Evolutionary conservation across 805 yeast species (phyloP), one percentile per base, ranked within the genome.

Genomic region (Saturnispora gosingensis): DNA sequence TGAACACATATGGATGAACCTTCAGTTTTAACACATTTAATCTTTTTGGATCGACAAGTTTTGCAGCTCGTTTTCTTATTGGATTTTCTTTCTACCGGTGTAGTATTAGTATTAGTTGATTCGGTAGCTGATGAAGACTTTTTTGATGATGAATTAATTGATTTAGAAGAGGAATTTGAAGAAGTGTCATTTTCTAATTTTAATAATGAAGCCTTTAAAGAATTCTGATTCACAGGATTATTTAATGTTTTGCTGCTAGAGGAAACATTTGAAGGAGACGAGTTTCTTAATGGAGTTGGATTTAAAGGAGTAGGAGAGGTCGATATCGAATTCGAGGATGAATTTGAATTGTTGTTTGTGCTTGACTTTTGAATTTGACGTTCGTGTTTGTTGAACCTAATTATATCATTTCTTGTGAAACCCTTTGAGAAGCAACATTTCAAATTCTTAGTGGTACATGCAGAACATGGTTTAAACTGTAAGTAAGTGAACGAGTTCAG

Each of bases 401-500:
- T 63, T 13, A 79, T 77, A 59, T 81, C 86, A 56, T 78, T 80
- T 61, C 82, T 78, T 7, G 85, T 81, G 60, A 78, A 78, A 3
- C 88, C 88, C 61, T 78, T 81, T 35, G 83, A 75, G 59, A 82
- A 82, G 36, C 69, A 63, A 60, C 88, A 83, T 24, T 67, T 59
- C 43, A 72, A 59, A 38, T 67, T 67, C 56, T 75, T 76, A 46
- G 63, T 56, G n/a, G 62, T 63, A 59, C 87, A 83, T 11, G 82
- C 78, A 35, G 73, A 67, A 61, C 88, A 82, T 28, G 78, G 69
- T 57, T 68, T 71, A 62, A 78, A 80, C 54, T 77, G 73, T 50
- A 82, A 53, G 45, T 55, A 66, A 38, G 54, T 58, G 55, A 61
- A 62, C 50, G 57, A 59, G 18, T 54, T 54, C 27, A 64, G 45